A percentile compares a stretch with the other conserved stretches of the same genome.
Evolutionary conservation across 139 green algal genomes (phyloP).

Genomic region (Chlamydomonas sphaeroides): DNA sequence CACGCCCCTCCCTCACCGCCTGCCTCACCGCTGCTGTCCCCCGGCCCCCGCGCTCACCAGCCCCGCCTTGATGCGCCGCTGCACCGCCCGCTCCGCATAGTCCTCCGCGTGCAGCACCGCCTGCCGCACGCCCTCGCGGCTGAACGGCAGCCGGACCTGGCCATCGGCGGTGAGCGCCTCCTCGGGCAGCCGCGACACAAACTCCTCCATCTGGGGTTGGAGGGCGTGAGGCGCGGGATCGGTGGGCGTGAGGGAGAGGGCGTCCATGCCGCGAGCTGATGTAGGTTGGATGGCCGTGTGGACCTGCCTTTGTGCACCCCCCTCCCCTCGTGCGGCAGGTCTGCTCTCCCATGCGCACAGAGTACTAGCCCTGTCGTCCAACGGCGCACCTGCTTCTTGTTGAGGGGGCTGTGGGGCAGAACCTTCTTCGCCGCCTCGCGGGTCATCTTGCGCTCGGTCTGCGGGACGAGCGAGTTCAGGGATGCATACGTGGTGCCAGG

Average conservation of each 20-base stretch:
- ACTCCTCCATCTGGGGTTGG: not conserved
- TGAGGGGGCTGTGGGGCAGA: no score
- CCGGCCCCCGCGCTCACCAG: conserved; percentile 15
- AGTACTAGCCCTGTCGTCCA: no score
- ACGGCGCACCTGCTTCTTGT: no score
- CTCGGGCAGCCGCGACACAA: not conserved
- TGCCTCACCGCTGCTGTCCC: not conserved
- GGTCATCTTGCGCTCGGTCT: no score
- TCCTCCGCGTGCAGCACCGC: conserved; percentile 66
- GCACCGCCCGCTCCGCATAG: conserved; percentile 50
- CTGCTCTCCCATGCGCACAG: no score
- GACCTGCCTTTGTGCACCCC: no score
- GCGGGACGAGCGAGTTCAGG: no score
- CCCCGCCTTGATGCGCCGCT: conserved; percentile 46
- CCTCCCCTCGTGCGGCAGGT: no score
- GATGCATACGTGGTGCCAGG: no score
- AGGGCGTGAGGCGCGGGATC: not conserved
- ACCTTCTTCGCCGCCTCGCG: no score
- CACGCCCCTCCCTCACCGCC: not conserved
- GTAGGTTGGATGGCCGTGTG: no score
- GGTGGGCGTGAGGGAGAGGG: not conserved
- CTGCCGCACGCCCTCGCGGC: conserved; percentile 49
- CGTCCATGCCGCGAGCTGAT: no score
- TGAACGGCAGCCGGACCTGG: conserved; percentile 63
- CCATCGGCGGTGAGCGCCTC: not conserved